Conservation (phyloP, 371 early-diverging fungal species). For the Rhizopus delemar region DNA sequence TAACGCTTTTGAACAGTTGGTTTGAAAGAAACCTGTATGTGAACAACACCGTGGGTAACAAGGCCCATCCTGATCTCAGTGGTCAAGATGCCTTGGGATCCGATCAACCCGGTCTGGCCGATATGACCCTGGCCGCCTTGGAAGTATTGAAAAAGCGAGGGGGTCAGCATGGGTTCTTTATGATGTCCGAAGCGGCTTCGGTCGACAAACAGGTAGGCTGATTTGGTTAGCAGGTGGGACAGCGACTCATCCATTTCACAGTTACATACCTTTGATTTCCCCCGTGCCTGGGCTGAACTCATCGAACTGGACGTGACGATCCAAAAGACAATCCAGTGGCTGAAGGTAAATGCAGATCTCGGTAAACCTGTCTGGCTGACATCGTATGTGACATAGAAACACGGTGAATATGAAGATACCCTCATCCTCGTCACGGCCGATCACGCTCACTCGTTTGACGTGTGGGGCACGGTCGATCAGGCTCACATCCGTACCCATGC, state of each 20-base stretch:
- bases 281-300: slow-evolving; percentile 70
- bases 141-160: slow-evolving; percentile 63
- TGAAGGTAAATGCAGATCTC: slow-evolving; percentile 31
- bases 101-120: slow-evolving; percentile 68
- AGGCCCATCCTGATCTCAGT: slow-evolving; percentile 51
- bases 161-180: slow-evolving; percentile 70
- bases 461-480: slow-evolving; percentile 70
- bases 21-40: slow-evolving; percentile 67
- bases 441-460: slow-evolving; percentile 73
- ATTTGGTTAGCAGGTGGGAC: not conserved
- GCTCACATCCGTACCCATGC: slow-evolving; percentile 22
- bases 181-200: slow-evolving; percentile 78
- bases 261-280: slow-evolving; percentile 72
- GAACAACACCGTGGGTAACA: slow-evolving; percentile 53
- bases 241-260: not conserved
- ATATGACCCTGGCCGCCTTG: slow-evolving; percentile 72
- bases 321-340: slow-evolving; percentile 62
- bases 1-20: too few relatives aligned
- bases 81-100: slow-evolving; percentile 51
- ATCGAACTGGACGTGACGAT: slow-evolving; percentile 73
- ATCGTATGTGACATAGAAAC: slow-evolving; percentile 21
- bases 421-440: slow-evolving; percentile 74
- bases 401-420: slow-evolving; percentile 61
- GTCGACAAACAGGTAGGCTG: slow-evolving; percentile 59
- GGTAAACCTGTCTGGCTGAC: not conserved